Evolutionary conservation across 108 stramenopile species (phyloP).

Genomic region (Phaeodactylum tricornutum): DNA sequence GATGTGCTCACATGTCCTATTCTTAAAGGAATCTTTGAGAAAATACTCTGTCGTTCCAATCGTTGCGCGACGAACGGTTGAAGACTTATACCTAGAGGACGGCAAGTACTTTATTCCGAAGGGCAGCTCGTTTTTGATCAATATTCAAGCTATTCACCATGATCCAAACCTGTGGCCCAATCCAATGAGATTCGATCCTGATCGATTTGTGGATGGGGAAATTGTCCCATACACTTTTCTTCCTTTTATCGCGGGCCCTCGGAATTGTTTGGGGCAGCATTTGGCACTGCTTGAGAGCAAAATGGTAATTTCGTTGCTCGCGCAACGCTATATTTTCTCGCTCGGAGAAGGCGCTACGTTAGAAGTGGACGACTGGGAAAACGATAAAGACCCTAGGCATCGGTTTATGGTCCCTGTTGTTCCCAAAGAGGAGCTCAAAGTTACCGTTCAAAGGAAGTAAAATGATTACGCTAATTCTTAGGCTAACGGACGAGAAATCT

Average conservation of each 20-base stretch:
- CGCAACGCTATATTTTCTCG: constrained; percentile 9
- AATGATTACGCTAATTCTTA: constrained; percentile 2
- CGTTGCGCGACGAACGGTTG: constrained; percentile 22
- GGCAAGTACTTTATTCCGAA: constrained; percentile 30
- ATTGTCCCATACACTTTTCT: constrained; percentile 36
- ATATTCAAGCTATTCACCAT: constrained; percentile 42
- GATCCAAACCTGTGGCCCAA: constrained; percentile 55
- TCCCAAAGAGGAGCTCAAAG: constrained; percentile 15
- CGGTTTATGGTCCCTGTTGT: constrained; percentile 18
- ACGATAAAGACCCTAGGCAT: constrained; percentile 19
- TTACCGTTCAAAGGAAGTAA: constrained; percentile 2
- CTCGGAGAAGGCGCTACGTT: background rate
- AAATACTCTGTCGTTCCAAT: constrained; percentile 46
- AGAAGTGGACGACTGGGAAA: constrained; percentile 7
- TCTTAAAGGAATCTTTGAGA: constrained; percentile 31
- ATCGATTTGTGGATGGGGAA: constrained; percentile 34
- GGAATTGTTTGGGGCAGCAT: constrained; percentile 55
- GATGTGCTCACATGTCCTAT: too few relatives aligned
- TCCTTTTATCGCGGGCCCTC: constrained; percentile 52
- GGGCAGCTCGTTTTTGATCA: constrained; percentile 29
- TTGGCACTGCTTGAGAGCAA: constrained; percentile 58
- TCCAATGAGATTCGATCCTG: constrained; percentile 45
- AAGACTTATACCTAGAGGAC: constrained; percentile 6
- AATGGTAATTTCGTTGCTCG: constrained; percentile 22
- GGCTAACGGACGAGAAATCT: too few relatives aligned